Evolutionary conservation across 306 rosid species (phyloP).

Genomic region (Pterocarpus santalinus): DNA sequence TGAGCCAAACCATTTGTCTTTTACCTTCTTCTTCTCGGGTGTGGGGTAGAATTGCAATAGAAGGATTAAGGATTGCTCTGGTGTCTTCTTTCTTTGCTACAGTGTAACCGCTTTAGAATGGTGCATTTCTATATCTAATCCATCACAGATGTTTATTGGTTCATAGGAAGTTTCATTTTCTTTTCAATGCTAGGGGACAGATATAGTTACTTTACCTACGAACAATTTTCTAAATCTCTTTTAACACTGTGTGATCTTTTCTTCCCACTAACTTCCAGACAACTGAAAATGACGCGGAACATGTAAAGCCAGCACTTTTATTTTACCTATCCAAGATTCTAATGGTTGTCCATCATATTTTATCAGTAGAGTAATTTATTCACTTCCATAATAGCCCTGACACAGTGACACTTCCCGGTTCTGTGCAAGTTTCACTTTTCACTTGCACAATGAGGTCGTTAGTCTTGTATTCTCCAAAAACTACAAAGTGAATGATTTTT

Average conservation of each 20-base stretch:
- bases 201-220: no score
- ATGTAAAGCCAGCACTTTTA: constrained; percentile 15
- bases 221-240: no score
- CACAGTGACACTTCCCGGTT: constrained; percentile 5
- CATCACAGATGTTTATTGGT: constrained; percentile 48
- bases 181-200: constrained; percentile 19
- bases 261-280: background rate
- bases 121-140: constrained; percentile 48
- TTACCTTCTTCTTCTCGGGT: constrained; percentile 45
- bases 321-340: constrained; percentile 42
- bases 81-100: constrained; percentile 42
- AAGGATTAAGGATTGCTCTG: constrained; percentile 44
- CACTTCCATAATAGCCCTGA: constrained; percentile 39
- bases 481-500: background rate
- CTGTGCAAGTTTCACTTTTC: constrained; percentile 35
- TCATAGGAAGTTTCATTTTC: constrained; percentile 37
- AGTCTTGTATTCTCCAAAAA: background rate
- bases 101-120: constrained; percentile 46
- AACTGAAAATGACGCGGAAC: constrained; percentile 41
- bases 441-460: constrained; percentile 28
- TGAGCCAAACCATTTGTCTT: constrained; percentile 53
- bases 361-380: constrained; percentile 41
- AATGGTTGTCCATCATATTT: constrained; percentile 53
- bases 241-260: no score
- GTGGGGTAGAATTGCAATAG: constrained; percentile 61